Evolutionary conservation across 805 yeast genomes (phyloP).

Genomic region (Pichia gijzeniarum): DNA sequence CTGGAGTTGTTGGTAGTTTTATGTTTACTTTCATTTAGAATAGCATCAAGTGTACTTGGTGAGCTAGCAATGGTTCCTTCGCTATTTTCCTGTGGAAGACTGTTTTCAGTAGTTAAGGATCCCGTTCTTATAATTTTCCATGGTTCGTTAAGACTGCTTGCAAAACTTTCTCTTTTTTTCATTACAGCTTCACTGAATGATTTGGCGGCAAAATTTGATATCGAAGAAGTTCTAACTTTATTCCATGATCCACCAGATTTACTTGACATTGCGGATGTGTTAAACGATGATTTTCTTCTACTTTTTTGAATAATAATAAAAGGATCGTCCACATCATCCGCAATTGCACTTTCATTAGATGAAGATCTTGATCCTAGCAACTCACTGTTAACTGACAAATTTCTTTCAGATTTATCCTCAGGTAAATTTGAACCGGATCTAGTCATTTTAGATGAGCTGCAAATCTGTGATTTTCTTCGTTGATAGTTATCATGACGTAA

Average conservation of each 20-base stretch:
- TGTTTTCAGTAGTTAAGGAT: not conserved
- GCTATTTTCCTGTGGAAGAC: not conserved
- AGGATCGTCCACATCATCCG: conserved; percentile 22
- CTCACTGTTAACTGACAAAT: not conserved
- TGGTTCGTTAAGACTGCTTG: not conserved
- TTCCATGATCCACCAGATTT: not conserved
- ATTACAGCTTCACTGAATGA: not conserved
- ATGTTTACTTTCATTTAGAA: not conserved
- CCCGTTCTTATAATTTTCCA: conserved; percentile 1
- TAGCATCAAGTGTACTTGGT: conserved; percentile 4
- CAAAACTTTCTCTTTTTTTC: conserved; percentile 2
- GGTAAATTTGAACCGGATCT: conserved; percentile 4
- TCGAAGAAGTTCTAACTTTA: not conserved
- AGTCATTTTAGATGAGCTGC: not conserved
- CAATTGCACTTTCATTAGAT: conserved; percentile 15
- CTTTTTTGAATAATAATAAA: conserved; percentile 31
- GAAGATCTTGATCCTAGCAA: not conserved
- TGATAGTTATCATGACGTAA: not conserved
- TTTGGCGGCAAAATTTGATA: not conserved
- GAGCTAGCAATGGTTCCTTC: not conserved
- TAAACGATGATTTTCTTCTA: conserved; percentile 24
- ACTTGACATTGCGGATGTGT: not conserved
- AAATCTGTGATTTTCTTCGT: conserved; percentile 4
- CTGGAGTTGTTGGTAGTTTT: not conserved
- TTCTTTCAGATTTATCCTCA: not conserved